A percentile compares a stretch with the other conserved stretches of the same genome.
Conservation (phyloP, 1,139 yeast genomes). For the Pneumocystis sp. region DNA sequence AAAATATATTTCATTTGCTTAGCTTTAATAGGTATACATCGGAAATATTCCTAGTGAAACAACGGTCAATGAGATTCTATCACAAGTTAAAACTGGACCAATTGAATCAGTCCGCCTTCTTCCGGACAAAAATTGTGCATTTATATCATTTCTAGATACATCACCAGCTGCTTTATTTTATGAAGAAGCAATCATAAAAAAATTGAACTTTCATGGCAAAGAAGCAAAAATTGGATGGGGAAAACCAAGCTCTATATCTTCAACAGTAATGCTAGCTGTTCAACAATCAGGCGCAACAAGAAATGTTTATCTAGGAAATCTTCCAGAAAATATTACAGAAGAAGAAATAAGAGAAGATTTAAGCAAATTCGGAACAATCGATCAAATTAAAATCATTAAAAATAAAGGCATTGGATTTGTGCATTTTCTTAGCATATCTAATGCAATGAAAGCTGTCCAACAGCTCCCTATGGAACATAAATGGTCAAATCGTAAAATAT, state of each 20-base stretch:
- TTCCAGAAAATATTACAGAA: slow-evolving; percentile 45
- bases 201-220: slow-evolving; percentile 32
- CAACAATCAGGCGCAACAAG: slow-evolving; percentile 82
- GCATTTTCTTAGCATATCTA: slow-evolving; percentile 64
- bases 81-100: slow-evolving; percentile 82
- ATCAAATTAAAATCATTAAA: slow-evolving; percentile 55
- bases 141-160: slow-evolving; percentile 35
- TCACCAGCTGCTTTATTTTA: slow-evolving; percentile 33
- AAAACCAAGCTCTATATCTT: slow-evolving; percentile 38
- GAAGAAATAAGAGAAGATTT: slow-evolving; percentile 52
- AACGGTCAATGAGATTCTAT: slow-evolving; percentile 66
- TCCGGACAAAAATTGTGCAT: slow-evolving; percentile 35
- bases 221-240: slow-evolving; percentile 52
- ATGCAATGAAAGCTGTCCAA: slow-evolving; percentile 70
- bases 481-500: slow-evolving; percentile 51
- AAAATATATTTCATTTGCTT: background rate
- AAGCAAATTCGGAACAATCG: slow-evolving; percentile 63
- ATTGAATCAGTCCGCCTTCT: slow-evolving; percentile 52
- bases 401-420: slow-evolving; percentile 70
- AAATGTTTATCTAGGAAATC: slow-evolving; percentile 69
- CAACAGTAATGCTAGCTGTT: slow-evolving; percentile 57
- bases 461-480: slow-evolving; percentile 41
- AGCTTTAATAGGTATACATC: slow-evolving; percentile 58
- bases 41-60: slow-evolving; percentile 80
- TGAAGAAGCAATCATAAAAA: slow-evolving; percentile 36